Base-by-base conservation (phyloP, 371 early-diverging fungal genomes). In the Dichotomocladium elegans region DNA sequence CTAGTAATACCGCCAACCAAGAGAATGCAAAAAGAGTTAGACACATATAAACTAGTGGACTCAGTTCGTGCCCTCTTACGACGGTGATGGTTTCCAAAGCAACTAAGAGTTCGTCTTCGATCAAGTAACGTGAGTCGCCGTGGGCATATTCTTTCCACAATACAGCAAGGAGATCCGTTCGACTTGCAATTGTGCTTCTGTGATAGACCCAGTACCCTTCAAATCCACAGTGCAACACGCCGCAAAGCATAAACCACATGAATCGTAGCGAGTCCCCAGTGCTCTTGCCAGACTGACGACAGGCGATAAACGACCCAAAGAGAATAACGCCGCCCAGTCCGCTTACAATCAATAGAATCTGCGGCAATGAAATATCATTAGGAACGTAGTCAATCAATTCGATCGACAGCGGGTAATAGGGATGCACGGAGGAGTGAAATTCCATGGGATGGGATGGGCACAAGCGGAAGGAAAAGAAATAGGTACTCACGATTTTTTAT, bases 121-220 rank as follows among this genome's bases (percentile, higher is more conserved):
- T 69, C 67, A 95, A 68, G 63, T 96, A 96, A 24, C 95, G 73
- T 10, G 93, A 93, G 65, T 96, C 96, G 9, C 85, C 80, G 58
- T 83, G 77, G 1, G 93, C 72, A 64, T 96, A 96, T 70, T 96
- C 95, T 72, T 93, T 92, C 94, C 94, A 96, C 49, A 92, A 54
- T 53, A 93, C 84, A n/a, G 83, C 91, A 35, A 93, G 46, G 2
- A 89, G 50, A 26, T 64, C 66, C 37, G 72, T 66, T 59, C 88
- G 80, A 11, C 81, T 80, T 0, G 90, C 85, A 21, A 96, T 66
- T 5, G 73, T 72, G 10, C 47, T 30, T 57, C 83, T 76, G 68
- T 83, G 74, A 46, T 66, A 70, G 26, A 87, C 74, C 79, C 89
- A 95, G 71, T 94, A 95, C 0, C 90, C 88, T 70, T 96, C 96